Evolutionary conservation across 2,329 filamentous ascomycete species (phyloP), one percentile per base, ranked within the genome.

Genomic region (Paracoccidioides lutzii): DNA sequence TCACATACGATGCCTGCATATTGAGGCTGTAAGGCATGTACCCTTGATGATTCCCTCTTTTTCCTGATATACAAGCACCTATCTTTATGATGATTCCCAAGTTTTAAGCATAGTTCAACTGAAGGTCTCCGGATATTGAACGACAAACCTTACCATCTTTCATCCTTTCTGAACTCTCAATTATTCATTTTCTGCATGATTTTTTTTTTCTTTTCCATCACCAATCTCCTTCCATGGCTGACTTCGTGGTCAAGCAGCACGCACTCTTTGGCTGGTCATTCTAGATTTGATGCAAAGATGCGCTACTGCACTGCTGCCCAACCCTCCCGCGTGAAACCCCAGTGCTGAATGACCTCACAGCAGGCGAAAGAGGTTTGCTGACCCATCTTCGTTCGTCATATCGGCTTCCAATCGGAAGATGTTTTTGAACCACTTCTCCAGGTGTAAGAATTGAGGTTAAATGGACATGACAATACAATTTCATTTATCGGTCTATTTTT

Each of bases 91-190:
- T 64, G 63, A 65, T 54, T 56, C 58, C 57, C 56, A 56, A 57
- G 59, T 59, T 54, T 56, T 55, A 64, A 63, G 63, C 63, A 65
- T 65, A 65, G 63, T 65, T 65, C 63, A 65, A 58, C 63, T 65
- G 63, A 65, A 60, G 60, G 58, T 59, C 62, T 61, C 55, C 53
- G 58, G 61, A 58, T 56, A 59, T 55, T 64, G 63, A 64, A 65
- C 60, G 63, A 65, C 54, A 65, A 65, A 57, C 57, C 51, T 40
- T 53, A 57, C 56, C 62, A 64, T 65, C 63, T 64, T 65, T 65
- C 63, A 63, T 38, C 53, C 54, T 58, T 59, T 55, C 51, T 56
- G 45, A 56, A 32, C 35, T 8, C 53, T 42, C 15, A 10, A 43
- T 51, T 14, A 46, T 40, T 32, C 2, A 22, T 46, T n/a, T 22